Conservation (phyloP, 331 rosid species). For the Phaseolus coccineus region DNA sequence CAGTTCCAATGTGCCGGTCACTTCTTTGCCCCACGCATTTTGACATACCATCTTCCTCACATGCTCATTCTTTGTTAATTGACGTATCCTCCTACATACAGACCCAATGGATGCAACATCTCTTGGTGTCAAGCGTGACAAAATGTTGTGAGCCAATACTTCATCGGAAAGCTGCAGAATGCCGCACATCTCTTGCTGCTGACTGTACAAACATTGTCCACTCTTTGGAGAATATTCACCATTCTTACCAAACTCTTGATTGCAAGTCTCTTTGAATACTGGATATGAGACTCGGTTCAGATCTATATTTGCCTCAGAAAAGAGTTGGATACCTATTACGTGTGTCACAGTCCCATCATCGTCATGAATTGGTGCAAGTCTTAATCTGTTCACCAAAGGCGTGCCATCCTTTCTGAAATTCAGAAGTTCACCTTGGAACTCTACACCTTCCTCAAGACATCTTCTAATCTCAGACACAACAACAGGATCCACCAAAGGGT, state of each 20-base stretch:
- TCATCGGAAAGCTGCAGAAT: conserved; percentile 98
- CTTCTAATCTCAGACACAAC: conserved; percentile 96
- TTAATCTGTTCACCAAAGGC: conserved; percentile 82
- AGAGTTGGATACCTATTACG: conserved; percentile 87
- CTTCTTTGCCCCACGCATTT: conserved; percentile 99
- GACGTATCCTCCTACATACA: conserved; percentile 92
- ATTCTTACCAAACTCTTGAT: conserved; percentile 55
- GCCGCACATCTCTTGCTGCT: conserved; percentile 73
- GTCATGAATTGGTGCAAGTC: conserved; percentile 86
- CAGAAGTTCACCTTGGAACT: conserved; percentile 92
- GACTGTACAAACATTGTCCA: conserved; percentile 55
- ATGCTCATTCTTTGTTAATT: conserved; percentile 88
- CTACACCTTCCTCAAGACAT: conserved; percentile 85
- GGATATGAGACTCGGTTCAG: conserved; percentile 85
- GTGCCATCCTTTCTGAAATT: conserved; percentile 96
- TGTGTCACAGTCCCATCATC: conserved; percentile 88
- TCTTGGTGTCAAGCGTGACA: conserved; percentile 95
- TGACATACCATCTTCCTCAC: conserved; percentile 98
- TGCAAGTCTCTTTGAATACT: conserved; percentile 80
- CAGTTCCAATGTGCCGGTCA: conserved; percentile 85
- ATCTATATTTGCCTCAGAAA: conserved; percentile 85
- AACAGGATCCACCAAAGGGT: conserved; percentile 96
- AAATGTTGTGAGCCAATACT: conserved; percentile 93
- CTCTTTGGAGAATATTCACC: conserved; percentile 54
- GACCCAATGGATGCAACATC: conserved; percentile 98